Evolutionary conservation across 1,139 yeast genomes (phyloP).

Genomic region (Taphrina pruni): DNA sequence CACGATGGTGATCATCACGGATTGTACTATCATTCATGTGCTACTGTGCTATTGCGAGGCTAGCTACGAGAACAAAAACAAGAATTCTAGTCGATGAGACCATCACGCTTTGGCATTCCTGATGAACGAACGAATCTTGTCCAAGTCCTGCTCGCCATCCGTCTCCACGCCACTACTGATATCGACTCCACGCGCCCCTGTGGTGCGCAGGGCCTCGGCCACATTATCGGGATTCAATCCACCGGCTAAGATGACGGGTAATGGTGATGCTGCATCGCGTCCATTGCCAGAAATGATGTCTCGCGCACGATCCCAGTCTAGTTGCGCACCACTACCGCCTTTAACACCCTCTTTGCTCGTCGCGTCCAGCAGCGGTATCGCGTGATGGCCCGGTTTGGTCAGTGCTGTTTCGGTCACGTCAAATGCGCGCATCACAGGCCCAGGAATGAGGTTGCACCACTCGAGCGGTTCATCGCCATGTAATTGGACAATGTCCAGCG

Average conservation of each 20-base stretch:
- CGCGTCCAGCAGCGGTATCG: constrained; percentile 62
- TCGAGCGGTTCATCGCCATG: constrained; percentile 84
- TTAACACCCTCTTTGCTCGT: constrained; percentile 68
- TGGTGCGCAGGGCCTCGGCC: constrained; percentile 56
- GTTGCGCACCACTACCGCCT: constrained; percentile 86
- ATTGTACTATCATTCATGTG: too few relatives aligned
- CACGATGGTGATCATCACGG: too few relatives aligned
- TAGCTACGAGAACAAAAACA: background rate
- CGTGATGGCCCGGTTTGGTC: constrained; percentile 54
- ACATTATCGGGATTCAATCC: constrained; percentile 83
- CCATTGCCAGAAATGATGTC: background rate
- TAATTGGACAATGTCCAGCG: constrained; percentile 79
- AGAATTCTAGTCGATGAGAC: too few relatives aligned
- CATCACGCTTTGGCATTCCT: constrained; percentile 54
- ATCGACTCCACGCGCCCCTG: constrained; percentile 81
- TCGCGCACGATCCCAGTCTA: constrained; percentile 65
- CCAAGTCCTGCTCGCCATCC: constrained; percentile 69
- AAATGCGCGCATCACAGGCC: constrained; percentile 76
- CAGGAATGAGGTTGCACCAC: constrained; percentile 58
- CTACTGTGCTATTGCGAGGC: too few relatives aligned
- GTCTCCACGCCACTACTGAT: constrained; percentile 96
- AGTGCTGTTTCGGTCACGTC: constrained; percentile 52
- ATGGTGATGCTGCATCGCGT: constrained; percentile 6
- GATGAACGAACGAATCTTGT: constrained; percentile 66
- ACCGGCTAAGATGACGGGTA: constrained; percentile 72